Evolutionary conservation across 2,329 filamentous ascomycete species (phyloP), one percentile per base, ranked within the genome.

Genomic region (Epichloe typhina): DNA sequence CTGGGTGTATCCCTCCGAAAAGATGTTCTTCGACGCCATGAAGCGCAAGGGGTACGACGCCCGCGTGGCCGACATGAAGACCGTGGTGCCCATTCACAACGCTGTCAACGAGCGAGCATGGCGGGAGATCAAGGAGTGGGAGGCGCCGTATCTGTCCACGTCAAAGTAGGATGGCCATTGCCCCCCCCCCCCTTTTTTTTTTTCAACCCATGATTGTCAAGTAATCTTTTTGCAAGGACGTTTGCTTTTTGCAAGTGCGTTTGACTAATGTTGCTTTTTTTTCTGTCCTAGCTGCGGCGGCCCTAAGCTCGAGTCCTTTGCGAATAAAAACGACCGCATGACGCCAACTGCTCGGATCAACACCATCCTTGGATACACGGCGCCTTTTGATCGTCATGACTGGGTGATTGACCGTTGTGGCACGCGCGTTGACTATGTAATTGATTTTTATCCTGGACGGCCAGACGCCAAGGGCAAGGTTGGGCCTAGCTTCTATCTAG

Each of bases 21-120:
- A 87, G 63, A 95, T 96, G 82, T 98, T 98, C 74, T 97, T 97
- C 71, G 87, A 95, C 46, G 93, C 93, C 43, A 91, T 98, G 82
- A 82, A 85, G 72, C 84, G 91, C 64, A 98, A 98, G 69, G 23
- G 84, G 42, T 84, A 89, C 71, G 80, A 82, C 54, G 83, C 79
- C 33, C 72, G 75, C 13, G 80, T 79, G 0, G 72, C 76, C 5
- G 89, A 95, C 68, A 96, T 96, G 84, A 83, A 80, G 61, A 86
- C 86, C 36, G 90, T 97, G 36, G 90, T 97, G 50, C 93, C 89
- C 3, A 97, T 97, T 61, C 93, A 98, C 71, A 98, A 98, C 65
- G 93, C 93, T 43, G 93, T 98, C 55, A 98, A 98, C 69, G 93
- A 98, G 76, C 77, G 88, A 41, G 93, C 93, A 0, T 98, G 93